A percentile compares a stretch with the other conserved stretches of the same genome.
Conservation (phyloP, 2,329 filamentous ascomycete species). For the Fusarium veterinarium region DNA sequence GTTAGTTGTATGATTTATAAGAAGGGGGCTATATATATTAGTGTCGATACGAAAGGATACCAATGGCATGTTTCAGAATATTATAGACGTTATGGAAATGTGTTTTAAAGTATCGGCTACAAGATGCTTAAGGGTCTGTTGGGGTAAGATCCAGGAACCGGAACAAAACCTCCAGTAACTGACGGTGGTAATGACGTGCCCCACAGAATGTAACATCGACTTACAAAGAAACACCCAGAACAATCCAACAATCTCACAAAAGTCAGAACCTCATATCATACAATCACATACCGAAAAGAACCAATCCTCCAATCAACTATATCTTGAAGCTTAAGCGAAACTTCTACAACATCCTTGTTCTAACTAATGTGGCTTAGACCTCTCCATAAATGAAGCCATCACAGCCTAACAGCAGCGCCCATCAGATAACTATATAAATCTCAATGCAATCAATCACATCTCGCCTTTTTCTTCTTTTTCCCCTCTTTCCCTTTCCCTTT, state of each 20-base stretch:
- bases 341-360: constrained; percentile 7
- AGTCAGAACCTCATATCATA: not conserved
- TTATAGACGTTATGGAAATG: not conserved
- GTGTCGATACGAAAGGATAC: constrained; percentile 32
- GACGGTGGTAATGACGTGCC: not conserved
- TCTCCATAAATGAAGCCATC: not conserved
- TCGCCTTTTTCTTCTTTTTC: not conserved
- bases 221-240: constrained; percentile 22
- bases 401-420: not conserved
- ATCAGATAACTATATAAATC: constrained; percentile 9
- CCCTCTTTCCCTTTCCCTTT: not conserved
- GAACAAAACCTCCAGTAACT: not conserved
- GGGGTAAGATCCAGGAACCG: not conserved
- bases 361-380: not conserved
- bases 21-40: constrained; percentile 3
- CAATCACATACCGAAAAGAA: not conserved
- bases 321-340: not conserved
- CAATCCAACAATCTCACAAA: not conserved
- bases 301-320: not conserved
- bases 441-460: not conserved
- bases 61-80: constrained; percentile 21
- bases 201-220: constrained; percentile 7
- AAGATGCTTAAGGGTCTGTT: not conserved
- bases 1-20: constrained; percentile 32
- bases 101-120: not conserved